Conservation (phyloP, 164 flowering plant species). For the Stephania cephalantha region DNA sequence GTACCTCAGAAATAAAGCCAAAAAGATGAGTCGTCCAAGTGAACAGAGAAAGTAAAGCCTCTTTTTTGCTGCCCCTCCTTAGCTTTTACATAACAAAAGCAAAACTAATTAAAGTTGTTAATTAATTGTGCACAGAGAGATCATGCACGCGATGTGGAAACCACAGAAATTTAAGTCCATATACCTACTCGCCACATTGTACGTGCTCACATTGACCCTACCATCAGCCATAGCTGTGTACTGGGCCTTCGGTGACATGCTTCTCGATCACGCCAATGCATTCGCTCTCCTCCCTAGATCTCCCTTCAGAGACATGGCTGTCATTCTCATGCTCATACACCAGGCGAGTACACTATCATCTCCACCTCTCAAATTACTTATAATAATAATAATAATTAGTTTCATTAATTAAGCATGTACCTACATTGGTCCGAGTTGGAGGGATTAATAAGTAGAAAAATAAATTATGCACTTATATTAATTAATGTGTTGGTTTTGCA, state of each 20-base stretch:
- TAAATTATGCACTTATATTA: not conserved
- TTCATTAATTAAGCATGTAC: not conserved
- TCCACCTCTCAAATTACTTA: not conserved
- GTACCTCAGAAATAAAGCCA: not conserved
- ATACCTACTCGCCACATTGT: constrained; percentile 71
- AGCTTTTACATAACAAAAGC: not conserved
- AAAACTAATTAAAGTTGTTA: not conserved
- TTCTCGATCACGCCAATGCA: constrained; percentile 89
- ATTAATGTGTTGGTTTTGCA: constrained; percentile 25
- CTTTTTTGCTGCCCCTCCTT: constrained; percentile 6
- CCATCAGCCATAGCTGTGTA: constrained; percentile 84
- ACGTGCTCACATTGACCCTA: constrained; percentile 82
- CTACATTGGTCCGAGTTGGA: too few relatives aligned
- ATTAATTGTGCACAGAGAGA: constrained; percentile 50
- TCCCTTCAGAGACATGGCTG: constrained; percentile 74
- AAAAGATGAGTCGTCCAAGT: not conserved
- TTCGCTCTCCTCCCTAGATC: constrained; percentile 81
- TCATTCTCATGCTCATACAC: constrained; percentile 89
- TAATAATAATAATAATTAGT: too few relatives aligned
- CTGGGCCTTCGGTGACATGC: constrained; percentile 95
- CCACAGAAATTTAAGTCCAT: constrained; percentile 94
- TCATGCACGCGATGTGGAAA: constrained; percentile 99
- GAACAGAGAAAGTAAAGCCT: constrained; percentile 22
- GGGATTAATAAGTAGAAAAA: too few relatives aligned
- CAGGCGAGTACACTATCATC: constrained; percentile 38